Evolutionary conservation across 1,284 basidiomycete species (phyloP), one percentile per base, ranked within the genome.

Genomic region (Neonothopanus nambi): DNA sequence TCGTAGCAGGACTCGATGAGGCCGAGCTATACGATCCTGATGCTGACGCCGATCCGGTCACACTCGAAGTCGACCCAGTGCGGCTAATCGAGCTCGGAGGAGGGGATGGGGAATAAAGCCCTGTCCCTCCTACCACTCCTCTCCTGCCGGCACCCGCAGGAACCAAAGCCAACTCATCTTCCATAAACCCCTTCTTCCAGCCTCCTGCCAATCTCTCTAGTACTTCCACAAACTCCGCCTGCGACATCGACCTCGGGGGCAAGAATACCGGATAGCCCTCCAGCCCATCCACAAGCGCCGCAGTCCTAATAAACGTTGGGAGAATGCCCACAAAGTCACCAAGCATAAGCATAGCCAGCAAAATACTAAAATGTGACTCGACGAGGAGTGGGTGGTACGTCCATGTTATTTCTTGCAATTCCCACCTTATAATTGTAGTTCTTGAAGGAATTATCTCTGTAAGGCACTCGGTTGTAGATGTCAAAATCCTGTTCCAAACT

Each of bases 211-310:
- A 79, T 6, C 90, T 79, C 61, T 92, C 89, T 51, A 92, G 73
- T 8, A 89, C 75, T 65, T 93, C 91, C 51, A 89, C 70, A 61
- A 91, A 92, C 68, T 93, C 90, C 9, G 89, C 89, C 63, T 93
- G 90, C 0, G 86, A 84, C 85, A 92, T 89, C 13, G 88, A 91
- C 26, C 91, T 76, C 9, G 91, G 88, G 5, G 89, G 87, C 0
- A 91, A 72, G 67, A 93, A 93, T 35, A 93, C 77, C 11, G 91
- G 91, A 67, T 90, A 92, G 0, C 88, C 90, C 64, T 92, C 91
- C 30, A 93, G 75, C 1, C 87, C 85, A 56, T 92, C 88, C 18
- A 91, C 81, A 28, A 90, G 70, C 5, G 77, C 70, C 0, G 87
- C 83, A 0, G 85, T 78, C 48, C 78, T 80, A 24, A 77, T 71